Percentiles rank a stretch among this genome's conserved stretches.
phyloP scores from a whole-genome alignment of 768 basidiomycete genomes.

The Daedaleopsis sinensis region DNA sequence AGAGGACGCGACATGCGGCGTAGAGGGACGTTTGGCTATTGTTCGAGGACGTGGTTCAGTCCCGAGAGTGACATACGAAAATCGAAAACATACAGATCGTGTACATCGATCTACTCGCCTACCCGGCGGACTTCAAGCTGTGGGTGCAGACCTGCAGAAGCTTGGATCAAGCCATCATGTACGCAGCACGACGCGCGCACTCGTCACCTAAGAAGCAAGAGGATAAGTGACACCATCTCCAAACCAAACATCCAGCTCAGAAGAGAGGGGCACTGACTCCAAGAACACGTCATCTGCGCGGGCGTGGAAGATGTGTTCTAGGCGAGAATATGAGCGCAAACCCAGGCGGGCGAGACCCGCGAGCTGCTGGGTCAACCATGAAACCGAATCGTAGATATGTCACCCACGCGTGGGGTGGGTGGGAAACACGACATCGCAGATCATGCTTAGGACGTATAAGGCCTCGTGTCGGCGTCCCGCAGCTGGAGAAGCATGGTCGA shows the following conservation, averaged over 20 bases:
- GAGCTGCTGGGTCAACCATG: neutral
- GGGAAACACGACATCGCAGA: conserved; percentile 9
- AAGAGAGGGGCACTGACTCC: neutral
- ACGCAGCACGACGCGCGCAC: neutral
- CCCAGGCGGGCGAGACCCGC: neutral
- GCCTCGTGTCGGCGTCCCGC: neutral
- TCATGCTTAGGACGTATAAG: neutral
- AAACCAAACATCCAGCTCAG: too few species aligned
- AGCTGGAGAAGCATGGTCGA: conserved; percentile 6
- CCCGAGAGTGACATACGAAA: neutral
- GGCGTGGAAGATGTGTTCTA: neutral
- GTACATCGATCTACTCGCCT: neutral
- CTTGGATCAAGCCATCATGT: neutral
- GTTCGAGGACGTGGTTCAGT: neutral
- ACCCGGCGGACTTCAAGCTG: conserved; percentile 6
- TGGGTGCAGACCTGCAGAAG: conserved; percentile 4
- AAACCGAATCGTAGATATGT: neutral
- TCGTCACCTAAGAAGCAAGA: neutral
- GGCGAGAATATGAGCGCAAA: neutral
- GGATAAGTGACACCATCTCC: neutral
- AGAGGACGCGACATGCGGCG: neutral
- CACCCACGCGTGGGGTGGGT: conserved; percentile 1
- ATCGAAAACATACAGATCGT: conserved; percentile 2
- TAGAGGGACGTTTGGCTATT: neutral
- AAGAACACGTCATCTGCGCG: neutral